phyloP scores from a whole-genome alignment of 1,284 basidiomycete genomes.

The Pisolithus thermaeus region DNA sequence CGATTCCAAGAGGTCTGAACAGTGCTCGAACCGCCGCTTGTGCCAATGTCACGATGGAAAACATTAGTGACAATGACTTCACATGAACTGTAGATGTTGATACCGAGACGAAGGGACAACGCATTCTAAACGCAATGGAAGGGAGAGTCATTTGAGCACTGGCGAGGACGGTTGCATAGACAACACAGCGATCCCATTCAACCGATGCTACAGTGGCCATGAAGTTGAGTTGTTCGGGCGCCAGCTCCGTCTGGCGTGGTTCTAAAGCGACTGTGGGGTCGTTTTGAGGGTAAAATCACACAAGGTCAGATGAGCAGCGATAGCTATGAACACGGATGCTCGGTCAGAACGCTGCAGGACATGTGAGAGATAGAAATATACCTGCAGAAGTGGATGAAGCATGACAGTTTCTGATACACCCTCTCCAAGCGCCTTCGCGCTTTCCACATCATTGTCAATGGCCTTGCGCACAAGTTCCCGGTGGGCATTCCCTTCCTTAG shows the following conservation, averaged over 20 bases:
- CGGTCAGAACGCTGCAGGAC: no score
- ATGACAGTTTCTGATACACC: no score
- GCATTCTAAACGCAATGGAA: conserved; percentile 40
- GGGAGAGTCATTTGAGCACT: not conserved
- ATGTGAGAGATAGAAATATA: no score
- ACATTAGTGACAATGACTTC: conserved; percentile 66
- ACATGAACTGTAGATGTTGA: conserved; percentile 74
- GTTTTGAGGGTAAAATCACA: no score
- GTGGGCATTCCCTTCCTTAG: conserved; percentile 43
- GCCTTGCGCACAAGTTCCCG: conserved; percentile 63
- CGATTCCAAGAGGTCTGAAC: conserved; percentile 70
- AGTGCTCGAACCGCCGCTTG: conserved; percentile 47
- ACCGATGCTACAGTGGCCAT: no score
- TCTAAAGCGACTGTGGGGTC: conserved; percentile 47
- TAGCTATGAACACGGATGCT: no score
- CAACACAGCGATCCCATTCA: no score
- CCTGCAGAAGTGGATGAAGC: no score
- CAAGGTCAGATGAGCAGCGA: no score
- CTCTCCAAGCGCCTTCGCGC: no score
- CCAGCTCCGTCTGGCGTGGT: no score
- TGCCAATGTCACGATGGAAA: conserved; percentile 56
- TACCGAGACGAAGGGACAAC: conserved; percentile 55
- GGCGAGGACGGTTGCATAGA: not conserved
- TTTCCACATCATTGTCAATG: conserved; percentile 34
- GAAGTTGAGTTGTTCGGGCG: conserved; percentile 7